Conservation (phyloP, 192 early-diverging fungal species). For the Mortierella hygrophila region DNA sequence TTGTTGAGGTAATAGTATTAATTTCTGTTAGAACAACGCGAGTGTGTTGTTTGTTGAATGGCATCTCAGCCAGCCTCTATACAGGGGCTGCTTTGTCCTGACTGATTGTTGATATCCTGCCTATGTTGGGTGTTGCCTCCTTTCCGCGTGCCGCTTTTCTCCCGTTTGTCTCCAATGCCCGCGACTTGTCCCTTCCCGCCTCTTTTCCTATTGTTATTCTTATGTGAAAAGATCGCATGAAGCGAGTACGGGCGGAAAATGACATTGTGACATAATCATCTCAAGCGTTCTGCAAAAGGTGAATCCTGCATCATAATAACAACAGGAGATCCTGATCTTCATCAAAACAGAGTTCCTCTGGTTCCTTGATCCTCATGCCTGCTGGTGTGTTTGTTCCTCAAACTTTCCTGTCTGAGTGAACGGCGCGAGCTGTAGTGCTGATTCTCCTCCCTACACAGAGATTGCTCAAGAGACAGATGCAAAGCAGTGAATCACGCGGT, state of each 20-base stretch:
- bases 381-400: background rate
- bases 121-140: too few relatives aligned
- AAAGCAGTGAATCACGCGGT: background rate
- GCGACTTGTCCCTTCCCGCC: too few relatives aligned
- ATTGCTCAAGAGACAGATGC: background rate
- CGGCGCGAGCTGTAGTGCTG: background rate
- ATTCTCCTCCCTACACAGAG: background rate
- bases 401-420: background rate
- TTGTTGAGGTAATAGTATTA: background rate
- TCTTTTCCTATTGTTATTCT: background rate
- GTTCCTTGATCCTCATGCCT: background rate
- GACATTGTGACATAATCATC: background rate
- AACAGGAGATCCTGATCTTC: background rate
- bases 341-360: background rate
- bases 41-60: background rate
- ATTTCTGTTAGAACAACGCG: background rate
- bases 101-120: background rate
- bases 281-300: background rate
- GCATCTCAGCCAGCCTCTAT: background rate
- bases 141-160: too few relatives aligned
- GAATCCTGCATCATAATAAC: background rate
- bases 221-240: background rate
- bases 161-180: too few relatives aligned
- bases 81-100: background rate
- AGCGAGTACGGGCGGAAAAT: background rate